A percentile compares a stretch with the other conserved stretches of the same genome.
Conservation (phyloP, 2,329 filamentous ascomycete genomes). For the Colletotrichum tamarilloi region DNA sequence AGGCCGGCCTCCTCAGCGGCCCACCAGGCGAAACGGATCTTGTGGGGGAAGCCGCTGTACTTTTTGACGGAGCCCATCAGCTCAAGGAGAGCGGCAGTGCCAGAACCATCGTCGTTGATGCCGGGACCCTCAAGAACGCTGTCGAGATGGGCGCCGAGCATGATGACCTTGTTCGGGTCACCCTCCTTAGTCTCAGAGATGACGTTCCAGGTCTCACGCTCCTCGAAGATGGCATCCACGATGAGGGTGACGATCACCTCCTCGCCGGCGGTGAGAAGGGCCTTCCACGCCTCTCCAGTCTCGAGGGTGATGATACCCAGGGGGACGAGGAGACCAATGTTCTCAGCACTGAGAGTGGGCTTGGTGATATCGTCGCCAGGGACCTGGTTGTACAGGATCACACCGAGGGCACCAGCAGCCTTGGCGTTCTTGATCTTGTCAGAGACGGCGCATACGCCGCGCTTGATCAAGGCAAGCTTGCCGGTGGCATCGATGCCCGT, state of each 20-base stretch:
- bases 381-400: conserved; percentile 72
- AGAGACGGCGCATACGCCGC: conserved; percentile 53
- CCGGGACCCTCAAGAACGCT: conserved; percentile 52
- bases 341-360: conserved; percentile 64
- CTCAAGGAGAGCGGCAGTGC: conserved; percentile 50
- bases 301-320: conserved; percentile 49
- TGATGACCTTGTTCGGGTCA: conserved; percentile 53
- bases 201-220: conserved; percentile 52
- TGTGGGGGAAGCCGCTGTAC: conserved; percentile 52
- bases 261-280: conserved; percentile 46
- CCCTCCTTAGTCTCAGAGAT: conserved; percentile 55
- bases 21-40: conserved; percentile 56
- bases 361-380: conserved; percentile 53
- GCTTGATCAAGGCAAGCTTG: conserved; percentile 58
- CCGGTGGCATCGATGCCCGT: conserved; percentile 53
- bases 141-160: conserved; percentile 55
- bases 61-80: conserved; percentile 48
- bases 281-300: conserved; percentile 49
- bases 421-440: conserved; percentile 57
- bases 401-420: conserved; percentile 52
- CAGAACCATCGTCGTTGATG: conserved; percentile 54
- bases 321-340: conserved; percentile 47
- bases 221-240: conserved; percentile 50
- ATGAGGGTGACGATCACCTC: conserved; percentile 46
- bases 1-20: conserved; percentile 55